Evolutionary conservation across 1,139 yeast genomes (phyloP), one percentile per base, ranked within the genome.

Genomic region (Magnusiomyces magnusii): DNA sequence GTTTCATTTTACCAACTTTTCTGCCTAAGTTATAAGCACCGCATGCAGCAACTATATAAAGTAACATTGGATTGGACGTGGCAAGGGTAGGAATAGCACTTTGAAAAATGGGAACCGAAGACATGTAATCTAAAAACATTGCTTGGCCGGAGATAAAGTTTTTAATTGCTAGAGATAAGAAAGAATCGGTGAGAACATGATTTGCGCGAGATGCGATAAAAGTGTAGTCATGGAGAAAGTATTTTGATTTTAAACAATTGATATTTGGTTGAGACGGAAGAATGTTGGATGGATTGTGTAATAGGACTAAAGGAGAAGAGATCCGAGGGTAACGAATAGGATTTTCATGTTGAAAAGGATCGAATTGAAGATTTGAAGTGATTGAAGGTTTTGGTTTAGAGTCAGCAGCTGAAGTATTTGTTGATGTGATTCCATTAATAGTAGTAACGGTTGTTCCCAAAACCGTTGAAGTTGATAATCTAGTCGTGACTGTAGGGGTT

Each of bases 11-110:
- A 3, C 49, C 49, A 5, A 23, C 27, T 7, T 21, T 19, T 3
- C 49, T 25, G n/a, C 49, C 49, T 5, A 21, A 17, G 25, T 44
- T 44, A 36, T 49, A 49, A 19, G 59, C 58, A 1, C 62, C 62
- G 28, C 59, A 58, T 13, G 62, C 60, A 7, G 55, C 57, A 41
- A 58, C 51, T 3, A 58, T 59, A 23, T 58, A 54, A n/a, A 60
- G 34, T 15, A 60, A 49, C 27, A 54, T 58, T 9, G 61, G 60
- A n/a, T 52, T 47, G 3, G 61, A 56, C 21, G 56, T 56, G 7
- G 59, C 60, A 17, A 60, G 49, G 7, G 58, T 28, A 1, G 62
- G 62, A 7, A 58, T 57, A 19, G 58, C 51, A 3, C 54, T 50
- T 34, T 56, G 59, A 34, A 60, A 60, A 2, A 58, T 47, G 7